Base-by-base conservation (phyloP, 345 rosid genomes). In the Brassica nigra region DNA sequence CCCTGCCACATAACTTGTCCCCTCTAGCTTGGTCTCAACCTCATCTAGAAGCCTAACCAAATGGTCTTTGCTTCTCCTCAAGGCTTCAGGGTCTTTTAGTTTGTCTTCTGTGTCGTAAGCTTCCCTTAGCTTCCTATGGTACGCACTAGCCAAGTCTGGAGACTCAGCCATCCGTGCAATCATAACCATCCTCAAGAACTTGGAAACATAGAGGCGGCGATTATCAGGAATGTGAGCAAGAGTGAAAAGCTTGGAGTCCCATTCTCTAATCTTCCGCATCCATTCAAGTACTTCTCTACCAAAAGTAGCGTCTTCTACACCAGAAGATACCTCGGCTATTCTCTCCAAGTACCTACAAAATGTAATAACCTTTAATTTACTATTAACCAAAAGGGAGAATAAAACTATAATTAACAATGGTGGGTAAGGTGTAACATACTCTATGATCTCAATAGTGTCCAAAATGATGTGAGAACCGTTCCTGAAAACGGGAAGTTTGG, bases 91-190 rank as follows among this genome's bases (percentile, higher is more conserved):
- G 68, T 84, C 81, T 81, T 84, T 89, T 75, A 92, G 70, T 83
- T 88, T 90, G 81, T 91, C 97, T 52, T 92, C 97, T 0, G 86
- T 92, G 27, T 78, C 89, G 0, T 91, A 82, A 31, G 91, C 91
- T 23, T 90, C 97, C 79, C 83, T 91, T 66, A 90, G 92, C 86
- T 90, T 90, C 7, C 66, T 4, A 81, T 95, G 97, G 89, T 95
- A 95, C 5, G 95, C 89, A 66, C 88, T 90, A 4, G 97, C 97
- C 12, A 92, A 90, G 71, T 90, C 90, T 2, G 97, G 95, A 14
- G 90, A 91, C 70, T 92, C 97, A 0, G 93, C 91, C 95, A 92
- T 92, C 62, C 93, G 79, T 15, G 97, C 90, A 74, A 92, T 92
- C 82, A 89, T 72, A 55, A 95, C 97, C 76, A 86, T 85, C 76